Evolutionary conservation across 108 stramenopile genomes (phyloP).

Genomic region (Bacterosira constricta): DNA sequence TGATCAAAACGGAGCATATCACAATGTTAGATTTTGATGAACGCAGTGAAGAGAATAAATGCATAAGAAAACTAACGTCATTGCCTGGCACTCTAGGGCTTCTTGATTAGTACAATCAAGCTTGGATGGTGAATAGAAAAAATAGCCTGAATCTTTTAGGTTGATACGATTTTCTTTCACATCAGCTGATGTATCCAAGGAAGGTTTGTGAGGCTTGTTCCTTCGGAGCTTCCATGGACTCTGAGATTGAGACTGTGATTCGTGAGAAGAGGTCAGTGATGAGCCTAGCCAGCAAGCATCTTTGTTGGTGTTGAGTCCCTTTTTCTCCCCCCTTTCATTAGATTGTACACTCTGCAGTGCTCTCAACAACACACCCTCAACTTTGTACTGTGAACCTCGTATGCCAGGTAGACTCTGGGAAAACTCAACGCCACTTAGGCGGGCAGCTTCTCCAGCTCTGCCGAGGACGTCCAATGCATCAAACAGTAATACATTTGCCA

Average conservation of each 20-base stretch:
- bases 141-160: conserved; percentile 59
- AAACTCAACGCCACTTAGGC: conserved; percentile 90
- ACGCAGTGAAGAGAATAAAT: too few species aligned
- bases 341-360: conserved; percentile 83
- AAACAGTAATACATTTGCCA: conserved; percentile 68
- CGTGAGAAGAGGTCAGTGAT: conserved; percentile 25
- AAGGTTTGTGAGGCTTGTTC: background rate
- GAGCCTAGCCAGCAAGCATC: conserved; percentile 9
- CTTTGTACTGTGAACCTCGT: conserved; percentile 82
- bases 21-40: too few species aligned
- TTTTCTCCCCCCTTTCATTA: conserved; percentile 82
- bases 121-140: conserved; percentile 86
- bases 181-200: background rate
- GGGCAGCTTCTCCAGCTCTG: conserved; percentile 89
- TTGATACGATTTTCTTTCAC: conserved; percentile 8
- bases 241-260: conserved; percentile 73
- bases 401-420: conserved; percentile 88
- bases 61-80: too few species aligned
- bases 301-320: conserved; percentile 33
- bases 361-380: conserved; percentile 85
- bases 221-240: conserved; percentile 82
- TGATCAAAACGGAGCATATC: too few species aligned
- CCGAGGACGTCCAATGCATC: conserved; percentile 90
- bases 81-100: conserved; percentile 86
- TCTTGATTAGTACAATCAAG: conserved; percentile 82